Evolutionary conservation across 805 yeast species (phyloP).

Genomic region (Vanderwaltozyma tropicalis): DNA sequence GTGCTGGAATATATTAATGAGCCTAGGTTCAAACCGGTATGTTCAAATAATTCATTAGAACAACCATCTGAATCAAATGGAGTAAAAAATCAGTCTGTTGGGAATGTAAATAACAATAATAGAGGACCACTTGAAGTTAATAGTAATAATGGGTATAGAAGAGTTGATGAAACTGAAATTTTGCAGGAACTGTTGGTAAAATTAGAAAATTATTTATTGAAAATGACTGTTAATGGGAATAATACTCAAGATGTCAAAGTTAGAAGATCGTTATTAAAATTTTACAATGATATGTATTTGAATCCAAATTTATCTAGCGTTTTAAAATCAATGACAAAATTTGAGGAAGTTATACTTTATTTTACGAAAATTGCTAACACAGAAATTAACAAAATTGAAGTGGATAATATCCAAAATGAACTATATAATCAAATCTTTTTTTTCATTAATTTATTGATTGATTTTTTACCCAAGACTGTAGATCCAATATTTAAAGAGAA

Average conservation of each 20-base stretch:
- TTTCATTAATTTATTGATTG: slow-evolving; percentile 17
- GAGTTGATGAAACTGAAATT: slow-evolving; percentile 22
- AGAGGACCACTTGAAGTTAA: neutral
- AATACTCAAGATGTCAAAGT: slow-evolving; percentile 33
- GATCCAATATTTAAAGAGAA: slow-evolving; percentile 26
- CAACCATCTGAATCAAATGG: neutral
- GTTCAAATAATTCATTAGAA: neutral
- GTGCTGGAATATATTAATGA: slow-evolving; percentile 53
- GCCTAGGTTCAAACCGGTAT: slow-evolving; percentile 47
- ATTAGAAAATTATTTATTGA: slow-evolving; percentile 34
- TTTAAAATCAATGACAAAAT: slow-evolving; percentile 28
- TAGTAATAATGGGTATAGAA: neutral
- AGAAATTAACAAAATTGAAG: slow-evolving; percentile 36
- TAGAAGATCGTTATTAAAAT: slow-evolving; percentile 48
- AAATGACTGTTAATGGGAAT: slow-evolving; percentile 37
- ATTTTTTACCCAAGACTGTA: slow-evolving; percentile 8
- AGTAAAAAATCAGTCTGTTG: no score
- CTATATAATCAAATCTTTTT: slow-evolving; percentile 17
- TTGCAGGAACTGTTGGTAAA: slow-evolving; percentile 29
- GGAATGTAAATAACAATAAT: no score
- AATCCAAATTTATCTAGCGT: slow-evolving; percentile 29
- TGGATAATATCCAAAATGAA: slow-evolving; percentile 17
- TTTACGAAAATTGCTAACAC: slow-evolving; percentile 45
- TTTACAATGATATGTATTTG: slow-evolving; percentile 47
- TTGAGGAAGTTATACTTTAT: slow-evolving; percentile 39